Conservation (phyloP, 2,329 filamentous ascomycete species). For the Setomelanomma holmii region DNA sequence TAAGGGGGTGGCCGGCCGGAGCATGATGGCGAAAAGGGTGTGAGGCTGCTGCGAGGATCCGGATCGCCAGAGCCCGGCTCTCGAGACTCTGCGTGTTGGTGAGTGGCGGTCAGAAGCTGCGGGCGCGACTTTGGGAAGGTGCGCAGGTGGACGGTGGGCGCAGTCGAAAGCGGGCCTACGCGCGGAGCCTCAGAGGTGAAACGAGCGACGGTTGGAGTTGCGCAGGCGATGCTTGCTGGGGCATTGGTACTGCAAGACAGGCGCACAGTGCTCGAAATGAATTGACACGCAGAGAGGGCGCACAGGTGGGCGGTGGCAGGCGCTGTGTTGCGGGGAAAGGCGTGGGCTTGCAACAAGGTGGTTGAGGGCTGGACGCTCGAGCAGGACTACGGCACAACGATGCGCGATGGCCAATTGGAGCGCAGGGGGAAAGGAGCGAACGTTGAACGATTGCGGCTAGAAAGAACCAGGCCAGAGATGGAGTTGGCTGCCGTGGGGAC, state of each 20-base stretch:
- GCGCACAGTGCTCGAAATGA: conserved; percentile 6
- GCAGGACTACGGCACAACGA: conserved; percentile 11
- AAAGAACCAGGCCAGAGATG: conserved; percentile 15
- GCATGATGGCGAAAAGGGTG: conserved; percentile 63
- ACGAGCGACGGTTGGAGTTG: conserved; percentile 39
- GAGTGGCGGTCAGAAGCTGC: conserved; percentile 13
- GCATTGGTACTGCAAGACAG: conserved; percentile 30
- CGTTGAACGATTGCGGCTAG: conserved; percentile 20
- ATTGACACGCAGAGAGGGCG: conserved; percentile 13
- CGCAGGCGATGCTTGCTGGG: conserved; percentile 35
- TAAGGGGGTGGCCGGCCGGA: conserved; percentile 91
- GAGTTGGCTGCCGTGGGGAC: conserved; percentile 9
- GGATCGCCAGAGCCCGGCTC: conserved; percentile 42
- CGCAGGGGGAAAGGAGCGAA: conserved; percentile 13
- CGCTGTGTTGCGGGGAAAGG: conserved; percentile 22
- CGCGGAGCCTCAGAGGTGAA: conserved; percentile 32
- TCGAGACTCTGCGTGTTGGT: conserved; percentile 29
- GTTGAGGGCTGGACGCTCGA: conserved; percentile 12
- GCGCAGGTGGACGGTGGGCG: conserved; percentile 18
- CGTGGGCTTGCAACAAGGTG: conserved; percentile 2
- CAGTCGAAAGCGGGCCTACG: conserved; percentile 30
- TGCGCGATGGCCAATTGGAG: conserved; percentile 23
- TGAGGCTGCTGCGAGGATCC: conserved; percentile 29
- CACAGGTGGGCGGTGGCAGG: conserved; percentile 17
- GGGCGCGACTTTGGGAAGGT: conserved; percentile 11